Percentiles rank a stretch among this genome's conserved stretches.
phyloP scores from a whole-genome alignment of 2,329 filamentous ascomycete species.

The Trichoderma harzianum region DNA sequence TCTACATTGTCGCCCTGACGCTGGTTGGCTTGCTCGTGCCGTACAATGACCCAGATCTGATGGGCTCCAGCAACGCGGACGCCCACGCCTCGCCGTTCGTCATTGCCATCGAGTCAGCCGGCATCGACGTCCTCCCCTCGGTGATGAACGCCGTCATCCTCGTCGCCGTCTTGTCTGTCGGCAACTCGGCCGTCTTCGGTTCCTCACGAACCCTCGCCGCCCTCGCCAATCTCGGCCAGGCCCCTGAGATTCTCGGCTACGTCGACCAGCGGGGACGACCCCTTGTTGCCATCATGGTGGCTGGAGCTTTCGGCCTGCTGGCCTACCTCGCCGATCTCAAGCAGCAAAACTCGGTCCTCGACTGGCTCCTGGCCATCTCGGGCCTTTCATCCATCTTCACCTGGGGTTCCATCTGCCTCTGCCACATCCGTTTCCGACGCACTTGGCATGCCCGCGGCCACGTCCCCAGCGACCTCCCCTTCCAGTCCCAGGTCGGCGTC shows the following conservation, averaged over 20 bases:
- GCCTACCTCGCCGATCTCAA: slow-evolving; percentile 67
- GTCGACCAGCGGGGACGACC: slow-evolving; percentile 80
- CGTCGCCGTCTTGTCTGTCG: slow-evolving; percentile 83
- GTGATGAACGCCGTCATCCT: slow-evolving; percentile 93
- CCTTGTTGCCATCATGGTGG: slow-evolving; percentile 65
- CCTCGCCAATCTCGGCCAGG: slow-evolving; percentile 82
- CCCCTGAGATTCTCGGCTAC: slow-evolving; percentile 72
- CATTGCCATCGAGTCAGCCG: slow-evolving; percentile 81
- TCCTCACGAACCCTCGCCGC: slow-evolving; percentile 87
- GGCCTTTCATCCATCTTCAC: slow-evolving; percentile 72
- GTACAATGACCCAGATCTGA: slow-evolving; percentile 62
- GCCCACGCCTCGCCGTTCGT: slow-evolving; percentile 84
- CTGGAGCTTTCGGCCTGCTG: slow-evolving; percentile 67
- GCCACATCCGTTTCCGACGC: slow-evolving; percentile 84
- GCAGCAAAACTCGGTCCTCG: slow-evolving; percentile 60
- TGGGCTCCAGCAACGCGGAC: slow-evolving; percentile 58
- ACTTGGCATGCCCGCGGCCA: slow-evolving; percentile 72
- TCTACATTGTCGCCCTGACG: slow-evolving; percentile 80
- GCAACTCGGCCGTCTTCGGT: slow-evolving; percentile 87
- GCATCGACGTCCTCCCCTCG: slow-evolving; percentile 75
- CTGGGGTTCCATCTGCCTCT: slow-evolving; percentile 81
- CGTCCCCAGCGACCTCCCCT: slow-evolving; percentile 73
- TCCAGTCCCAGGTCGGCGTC: slow-evolving; percentile 74
- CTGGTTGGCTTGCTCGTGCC: slow-evolving; percentile 80
- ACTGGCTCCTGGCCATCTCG: slow-evolving; percentile 71